Base-by-base conservation (phyloP, 306 rosid species). In the Citrullus colocynthis region DNA sequence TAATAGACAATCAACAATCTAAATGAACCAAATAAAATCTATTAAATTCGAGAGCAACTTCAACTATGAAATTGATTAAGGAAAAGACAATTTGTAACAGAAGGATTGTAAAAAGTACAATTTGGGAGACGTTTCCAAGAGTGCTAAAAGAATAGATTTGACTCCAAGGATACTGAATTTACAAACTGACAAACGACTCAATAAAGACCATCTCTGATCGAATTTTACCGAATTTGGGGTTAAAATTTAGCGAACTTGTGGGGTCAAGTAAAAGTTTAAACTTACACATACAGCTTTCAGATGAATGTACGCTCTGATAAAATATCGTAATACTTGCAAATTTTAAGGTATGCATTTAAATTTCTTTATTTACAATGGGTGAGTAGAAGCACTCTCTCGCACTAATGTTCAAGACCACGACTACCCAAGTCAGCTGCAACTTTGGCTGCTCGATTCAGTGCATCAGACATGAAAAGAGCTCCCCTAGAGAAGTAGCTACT, bases 401-500 rank as follows among this genome's bases (percentile, higher is more conserved):
- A 61, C 87, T 86, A 89, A 32, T 85, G 89, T 37, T 58, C 65
- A 75, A n/a, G 78, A 77, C 86, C 79, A 7, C 62, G 90, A 79
- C 77, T 72, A 30, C 95, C 98, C 85, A 91, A 76, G 77, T 95
- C 96, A 59, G 97, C 85, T 78, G 93, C 96, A 78, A 57, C 92
- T 80, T 95, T 83, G 49, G 97, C 88, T 0, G 87, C 89, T 69
- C 88, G 81, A 75, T 66, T 78, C 32, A 87, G 87, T 78, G 93
- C 95, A 41, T 86, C 97, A 1, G 95, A 90, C 74, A 90, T 62
- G 97, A 94, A 90, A 83, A 90, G 83, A 81, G 97, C 97, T 76
- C 97, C 97, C 85, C 79, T 85, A 0, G 97, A 86, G 78, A 95
- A 90, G 88, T 92, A 95, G 91, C 91, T 84, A 77, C 91, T 95